These are phyloP conservation scores for Fusarium oxysporum DNA, from an alignment of 2,329 filamentous ascomycete species.

Conservation along the genomic window DNA sequence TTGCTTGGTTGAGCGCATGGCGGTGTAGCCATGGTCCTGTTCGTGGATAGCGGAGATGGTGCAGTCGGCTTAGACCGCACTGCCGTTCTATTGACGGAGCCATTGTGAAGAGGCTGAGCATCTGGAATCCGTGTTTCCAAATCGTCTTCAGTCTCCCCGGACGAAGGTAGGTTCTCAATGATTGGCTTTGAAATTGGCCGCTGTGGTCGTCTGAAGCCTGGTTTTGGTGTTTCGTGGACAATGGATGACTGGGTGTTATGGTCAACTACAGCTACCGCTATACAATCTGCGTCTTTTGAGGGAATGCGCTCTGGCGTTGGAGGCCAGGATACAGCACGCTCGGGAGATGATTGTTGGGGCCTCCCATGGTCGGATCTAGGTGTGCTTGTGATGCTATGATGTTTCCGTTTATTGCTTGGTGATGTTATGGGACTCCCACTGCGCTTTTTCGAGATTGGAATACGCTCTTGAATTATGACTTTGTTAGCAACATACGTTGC, in stretches of 20 bases:
- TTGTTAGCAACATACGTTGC: slow-evolving; percentile 36
- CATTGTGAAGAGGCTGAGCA: slow-evolving; percentile 33
- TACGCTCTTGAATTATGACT: background rate
- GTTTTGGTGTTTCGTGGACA: slow-evolving; percentile 43
- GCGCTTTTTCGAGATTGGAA: slow-evolving; percentile 16
- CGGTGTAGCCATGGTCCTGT: slow-evolving; percentile 42
- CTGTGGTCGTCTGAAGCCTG: slow-evolving; percentile 12
- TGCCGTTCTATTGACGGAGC: slow-evolving; percentile 44
- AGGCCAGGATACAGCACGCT: slow-evolving; percentile 36
- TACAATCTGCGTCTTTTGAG: background rate
- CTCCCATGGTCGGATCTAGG: background rate
- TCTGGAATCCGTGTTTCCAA: slow-evolving; percentile 52
- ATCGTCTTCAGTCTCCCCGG: slow-evolving; percentile 50
- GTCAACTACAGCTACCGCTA: background rate
- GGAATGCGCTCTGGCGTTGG: slow-evolving; percentile 24
- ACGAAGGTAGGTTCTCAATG: slow-evolving; percentile 20
- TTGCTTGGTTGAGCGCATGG: slow-evolving; percentile 50
- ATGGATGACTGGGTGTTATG: slow-evolving; percentile 35
- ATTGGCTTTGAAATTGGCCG: slow-evolving; percentile 20
- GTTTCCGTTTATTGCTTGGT: slow-evolving; percentile 17
- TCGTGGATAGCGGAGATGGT: slow-evolving; percentile 30
- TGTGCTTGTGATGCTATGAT: slow-evolving; percentile 10
- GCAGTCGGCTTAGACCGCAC: slow-evolving; percentile 29
- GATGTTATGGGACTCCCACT: slow-evolving; percentile 1
- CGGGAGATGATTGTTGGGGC: slow-evolving; percentile 13